Evolutionary conservation across 164 flowering plant species (phyloP), one percentile per base, ranked within the genome.

Genomic region (Dillenia turbinata): DNA sequence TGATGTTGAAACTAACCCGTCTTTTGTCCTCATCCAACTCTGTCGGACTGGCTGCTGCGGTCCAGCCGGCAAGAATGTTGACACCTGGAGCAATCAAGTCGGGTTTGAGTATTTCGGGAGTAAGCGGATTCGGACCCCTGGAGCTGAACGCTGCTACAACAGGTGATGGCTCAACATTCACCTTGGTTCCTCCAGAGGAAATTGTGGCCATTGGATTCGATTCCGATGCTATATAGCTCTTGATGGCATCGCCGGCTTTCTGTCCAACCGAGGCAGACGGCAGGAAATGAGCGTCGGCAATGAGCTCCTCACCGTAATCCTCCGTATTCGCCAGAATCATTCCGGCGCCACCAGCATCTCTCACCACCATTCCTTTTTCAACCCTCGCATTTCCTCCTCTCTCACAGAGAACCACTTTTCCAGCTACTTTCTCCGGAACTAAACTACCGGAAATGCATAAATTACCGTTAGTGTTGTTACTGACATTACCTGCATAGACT

Each of bases 81-180:
- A 92, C 94, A 22, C 97, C 96, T 0, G 97, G 97, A 14, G 94
- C 96, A 40, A 86, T 79, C 11, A 92, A n/a, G 70, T 92, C 97
- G 1, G 97, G 96, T 71, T 92, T 92, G 46, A 92, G 90, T 52
- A 92, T 75, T 26, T 78, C 79, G 1, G 83, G 83, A 3, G 87
- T 79, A 66, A 87, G 56, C 1, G 69, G 48, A 59, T 86, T 89
- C 1, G 97, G 96, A 0, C 97, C 97, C 66, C 97, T 72, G 4
- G 95, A 88, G 46, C 89, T 85, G 70, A 90, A 90, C 10, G 88
- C 75, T 50, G 95, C 92, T 8, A 90, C 81, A 9, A 88, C 81
- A 9, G 97, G 97, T 0, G 97, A 86, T 48, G 92, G 94, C 63
- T 78, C 67, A 60, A 90, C 72, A 0, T 83, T 90, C 10, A 88